Conservation (phyloP, 192 early-diverging fungal genomes). For the Funneliformis mosseae region DNA sequence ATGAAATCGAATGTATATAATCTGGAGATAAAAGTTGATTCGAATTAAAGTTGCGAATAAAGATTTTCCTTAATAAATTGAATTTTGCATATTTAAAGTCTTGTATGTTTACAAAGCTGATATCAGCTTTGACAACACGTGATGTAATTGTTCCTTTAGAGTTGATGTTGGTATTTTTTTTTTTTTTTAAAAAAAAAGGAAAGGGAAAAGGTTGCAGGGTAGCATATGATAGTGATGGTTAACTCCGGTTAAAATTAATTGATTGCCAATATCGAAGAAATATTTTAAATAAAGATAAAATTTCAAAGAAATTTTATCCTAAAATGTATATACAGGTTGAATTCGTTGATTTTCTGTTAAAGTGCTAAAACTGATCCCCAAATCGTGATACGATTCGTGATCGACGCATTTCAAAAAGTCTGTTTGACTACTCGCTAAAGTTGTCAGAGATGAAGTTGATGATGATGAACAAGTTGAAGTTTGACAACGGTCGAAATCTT, state of each 20-base stretch:
- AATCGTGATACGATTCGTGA: background rate
- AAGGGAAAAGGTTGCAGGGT: background rate
- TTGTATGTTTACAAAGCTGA: background rate
- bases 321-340: slow-evolving; percentile 2
- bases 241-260: background rate
- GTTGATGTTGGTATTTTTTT: background rate
- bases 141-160: background rate
- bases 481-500: slow-evolving; percentile 19
- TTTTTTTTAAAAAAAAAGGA: background rate
- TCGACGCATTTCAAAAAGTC: slow-evolving; percentile 12
- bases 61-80: background rate
- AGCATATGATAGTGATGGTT: background rate
- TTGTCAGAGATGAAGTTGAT: slow-evolving; percentile 2
- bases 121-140: background rate
- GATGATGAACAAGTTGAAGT: slow-evolving; percentile 1
- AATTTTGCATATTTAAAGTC: background rate
- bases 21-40: background rate
- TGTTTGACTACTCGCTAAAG: slow-evolving; percentile 23
- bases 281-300: background rate
- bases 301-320: background rate
- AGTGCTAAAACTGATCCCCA: background rate
- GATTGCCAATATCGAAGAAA: background rate
- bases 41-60: background rate
- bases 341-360: background rate
- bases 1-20: background rate